phyloP scores from a whole-genome alignment of 257 asterid species.

The Solanum bulbocastanum region DNA sequence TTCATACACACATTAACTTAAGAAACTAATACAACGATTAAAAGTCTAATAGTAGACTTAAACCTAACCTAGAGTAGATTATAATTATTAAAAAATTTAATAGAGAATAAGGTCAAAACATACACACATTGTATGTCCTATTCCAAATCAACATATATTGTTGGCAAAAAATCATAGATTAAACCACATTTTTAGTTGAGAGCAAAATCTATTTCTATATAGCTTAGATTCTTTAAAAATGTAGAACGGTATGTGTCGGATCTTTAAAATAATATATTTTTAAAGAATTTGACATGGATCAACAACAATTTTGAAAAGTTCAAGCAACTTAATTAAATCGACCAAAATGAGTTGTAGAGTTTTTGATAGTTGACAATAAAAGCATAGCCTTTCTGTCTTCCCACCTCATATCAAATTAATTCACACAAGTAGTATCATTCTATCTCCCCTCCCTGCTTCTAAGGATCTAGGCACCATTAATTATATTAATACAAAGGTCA shows the following conservation, averaged over 20 bases:
- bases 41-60: background rate
- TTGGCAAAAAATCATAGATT: background rate
- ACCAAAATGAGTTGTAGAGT: background rate
- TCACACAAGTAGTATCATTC: background rate
- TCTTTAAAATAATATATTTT: too few relatives aligned
- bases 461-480: background rate
- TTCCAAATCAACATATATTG: background rate
- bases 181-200: background rate
- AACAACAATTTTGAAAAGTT: background rate
- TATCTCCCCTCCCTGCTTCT: background rate
- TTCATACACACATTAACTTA: background rate
- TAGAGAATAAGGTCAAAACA: background rate
- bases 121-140: background rate
- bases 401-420: background rate
- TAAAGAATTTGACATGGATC: too few relatives aligned
- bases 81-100: background rate
- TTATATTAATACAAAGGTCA: background rate
- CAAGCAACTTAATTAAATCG: background rate
- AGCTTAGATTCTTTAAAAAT: too few relatives aligned
- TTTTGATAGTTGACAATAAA: background rate
- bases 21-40: background rate
- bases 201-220: background rate
- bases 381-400: background rate
- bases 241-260: too few relatives aligned
- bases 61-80: background rate